phyloP scores from a whole-genome alignment of 140 eudicot species.

The Cichorium intybus region DNA sequence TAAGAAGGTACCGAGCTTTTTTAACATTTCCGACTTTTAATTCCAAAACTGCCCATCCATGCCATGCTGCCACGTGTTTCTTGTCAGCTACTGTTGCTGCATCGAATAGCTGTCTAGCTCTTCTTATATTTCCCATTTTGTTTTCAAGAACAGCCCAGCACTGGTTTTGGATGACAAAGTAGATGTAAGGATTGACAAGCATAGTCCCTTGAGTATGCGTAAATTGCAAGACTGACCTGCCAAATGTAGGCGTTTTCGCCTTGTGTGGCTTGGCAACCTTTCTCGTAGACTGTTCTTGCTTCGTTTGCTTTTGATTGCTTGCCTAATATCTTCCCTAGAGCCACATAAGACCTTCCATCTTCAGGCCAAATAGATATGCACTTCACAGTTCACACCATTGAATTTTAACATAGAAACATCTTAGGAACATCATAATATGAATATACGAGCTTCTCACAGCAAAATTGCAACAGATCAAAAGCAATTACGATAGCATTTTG shows the following conservation, averaged over 20 bases:
- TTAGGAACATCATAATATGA: conserved; percentile 8
- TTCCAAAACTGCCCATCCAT: conserved; percentile 98
- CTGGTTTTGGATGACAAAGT: conserved; percentile 34
- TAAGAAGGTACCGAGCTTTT: conserved; percentile 85
- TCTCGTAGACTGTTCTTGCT: conserved; percentile 89
- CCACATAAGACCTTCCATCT: conserved; percentile 92
- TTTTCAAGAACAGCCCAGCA: conserved; percentile 97
- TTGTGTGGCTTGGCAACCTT: conserved; percentile 98
- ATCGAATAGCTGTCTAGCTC: conserved; percentile 86
- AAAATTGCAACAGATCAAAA: conserved; percentile 13
- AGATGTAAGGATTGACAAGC: background rate
- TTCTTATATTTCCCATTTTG: conserved; percentile 77
- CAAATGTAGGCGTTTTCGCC: conserved; percentile 97
- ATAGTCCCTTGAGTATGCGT: background rate
- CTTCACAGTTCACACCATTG: conserved; percentile 69
- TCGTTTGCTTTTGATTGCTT: conserved; percentile 77
- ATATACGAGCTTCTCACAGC: conserved; percentile 6
- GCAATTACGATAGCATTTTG: background rate
- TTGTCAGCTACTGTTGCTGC: conserved; percentile 99
- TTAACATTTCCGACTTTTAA: conserved; percentile 75
- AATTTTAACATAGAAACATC: background rate
- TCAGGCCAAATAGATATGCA: conserved; percentile 93
- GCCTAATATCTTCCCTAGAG: conserved; percentile 72
- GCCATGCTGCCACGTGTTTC: conserved; percentile 97
- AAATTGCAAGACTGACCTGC: conserved; percentile 62